Base-by-base conservation (phyloP, 495 filamentous ascomycete genomes). In the Rostrohypoxylon terebratum region DNA sequence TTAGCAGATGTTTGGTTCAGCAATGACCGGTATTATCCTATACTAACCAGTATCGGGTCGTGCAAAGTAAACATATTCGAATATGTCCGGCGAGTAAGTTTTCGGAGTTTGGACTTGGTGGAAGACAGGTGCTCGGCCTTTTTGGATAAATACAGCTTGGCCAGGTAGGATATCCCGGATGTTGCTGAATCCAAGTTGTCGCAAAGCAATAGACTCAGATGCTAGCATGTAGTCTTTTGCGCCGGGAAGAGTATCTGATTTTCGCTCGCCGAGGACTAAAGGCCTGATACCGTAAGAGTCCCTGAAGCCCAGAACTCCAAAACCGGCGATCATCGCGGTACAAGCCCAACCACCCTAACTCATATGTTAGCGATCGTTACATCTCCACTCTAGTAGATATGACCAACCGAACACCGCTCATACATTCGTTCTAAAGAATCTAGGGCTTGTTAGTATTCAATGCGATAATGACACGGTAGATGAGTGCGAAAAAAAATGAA, bases 141-240 rank as follows among this genome's bases (percentile, higher is more conserved):
- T 97, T 72, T 93, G 87, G 70, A 98, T 92, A 74, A 99, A 94
- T 59, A 98, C 94, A 20, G 96, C 96, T 81, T 98, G 89, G 40
- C 96, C 96, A 3, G 96, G 96, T 36, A 91, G 81, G 67, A 98
- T 94, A 77, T 98, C 94, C 40, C 84, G 80, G 72, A 97, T 92
- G 77, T 94, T 86, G 21, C 79, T 82, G 84, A 97, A 98, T 18
- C 93, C 95, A 34, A 96, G 88, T 75, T 97, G 94, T 60, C 90
- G 87, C 45, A 99, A 83, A 54, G 96, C 96, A 66, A 98, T 92
- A 34, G 92, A 96, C 81, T 99, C 96, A n/a, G 94, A 97, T 0
- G 96, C 93, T 85, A 99, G 90, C 92, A 98, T 96, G 82, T 98
- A 99, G 81, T 98, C 96, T 59, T 77, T 92, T 20, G 91, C 91